Evolutionary conservation across 495 filamentous ascomycete genomes (phyloP).

Genomic region (Hypoxylon lenormandii): DNA sequence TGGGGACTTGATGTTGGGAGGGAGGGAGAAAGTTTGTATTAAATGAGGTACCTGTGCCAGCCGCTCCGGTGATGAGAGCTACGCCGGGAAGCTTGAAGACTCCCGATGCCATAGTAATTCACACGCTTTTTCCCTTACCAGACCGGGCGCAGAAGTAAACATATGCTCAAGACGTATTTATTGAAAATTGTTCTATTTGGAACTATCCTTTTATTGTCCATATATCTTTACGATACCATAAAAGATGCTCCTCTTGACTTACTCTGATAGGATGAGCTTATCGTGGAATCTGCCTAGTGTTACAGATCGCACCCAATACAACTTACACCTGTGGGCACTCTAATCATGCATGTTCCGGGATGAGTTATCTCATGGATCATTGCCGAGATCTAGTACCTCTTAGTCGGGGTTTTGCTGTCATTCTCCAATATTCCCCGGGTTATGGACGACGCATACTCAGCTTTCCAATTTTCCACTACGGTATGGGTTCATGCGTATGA

Average conservation of each 20-base stretch:
- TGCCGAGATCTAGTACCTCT: too few species aligned
- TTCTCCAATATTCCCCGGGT: too few species aligned
- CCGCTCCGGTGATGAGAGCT: slow-evolving; percentile 44
- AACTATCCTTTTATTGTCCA: neutral
- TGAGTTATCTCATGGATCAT: too few species aligned
- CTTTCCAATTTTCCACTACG: too few species aligned
- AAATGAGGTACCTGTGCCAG: slow-evolving; percentile 33
- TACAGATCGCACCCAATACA: neutral
- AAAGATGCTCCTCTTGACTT: neutral
- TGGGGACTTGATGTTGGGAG: neutral
- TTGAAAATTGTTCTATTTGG: neutral
- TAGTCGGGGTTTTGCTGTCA: too few species aligned
- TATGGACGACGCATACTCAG: too few species aligned
- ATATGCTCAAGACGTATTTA: too few species aligned
- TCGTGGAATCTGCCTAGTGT: neutral
- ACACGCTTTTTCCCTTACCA: neutral
- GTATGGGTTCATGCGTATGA: too few species aligned
- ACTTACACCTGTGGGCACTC: too few species aligned
- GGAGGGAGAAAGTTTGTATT: neutral
- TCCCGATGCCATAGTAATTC: slow-evolving; percentile 27
- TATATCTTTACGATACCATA: neutral
- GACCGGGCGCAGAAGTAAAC: neutral
- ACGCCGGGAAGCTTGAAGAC: slow-evolving; percentile 45
- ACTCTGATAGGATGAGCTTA: neutral
- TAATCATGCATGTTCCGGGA: too few species aligned